A percentile compares a stretch with the other conserved stretches of the same genome.
These are phyloP conservation scores for Toxicodendron radicans DNA, from an alignment of 345 rosid genomes.

Conservation along the genomic window DNA sequence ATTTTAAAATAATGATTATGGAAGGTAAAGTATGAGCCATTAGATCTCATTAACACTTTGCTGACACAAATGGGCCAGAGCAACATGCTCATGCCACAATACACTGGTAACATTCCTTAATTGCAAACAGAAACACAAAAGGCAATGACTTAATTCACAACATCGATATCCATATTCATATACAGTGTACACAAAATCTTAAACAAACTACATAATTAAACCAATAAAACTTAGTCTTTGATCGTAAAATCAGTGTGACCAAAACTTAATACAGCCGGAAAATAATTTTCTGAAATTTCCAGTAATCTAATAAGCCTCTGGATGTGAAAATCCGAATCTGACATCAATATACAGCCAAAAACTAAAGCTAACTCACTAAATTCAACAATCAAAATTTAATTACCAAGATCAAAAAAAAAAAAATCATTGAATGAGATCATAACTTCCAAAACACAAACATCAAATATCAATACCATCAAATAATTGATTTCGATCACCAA, in stretches of 20 bases:
- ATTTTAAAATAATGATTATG: too few relatives aligned
- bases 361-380: neutral
- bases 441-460: neutral
- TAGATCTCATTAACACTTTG: too few relatives aligned
- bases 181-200: neutral
- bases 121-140: constrained; percentile 35
- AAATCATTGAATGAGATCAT: neutral
- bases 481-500: neutral
- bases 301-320: neutral
- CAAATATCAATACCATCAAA: neutral
- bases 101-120: constrained; percentile 51
- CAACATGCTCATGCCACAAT: constrained; percentile 49
- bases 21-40: too few relatives aligned
- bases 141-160: neutral
- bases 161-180: neutral
- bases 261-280: neutral
- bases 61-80: too few relatives aligned
- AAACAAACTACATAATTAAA: neutral
- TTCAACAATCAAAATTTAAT: neutral
- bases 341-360: neutral
- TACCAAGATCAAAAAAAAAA: neutral
- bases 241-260: neutral
- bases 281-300: neutral
- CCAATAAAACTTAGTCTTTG: neutral
- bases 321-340: neutral